These are phyloP conservation scores for Vachellia collinsii DNA, from an alignment of 306 rosid species.

Conservation along the genomic window DNA sequence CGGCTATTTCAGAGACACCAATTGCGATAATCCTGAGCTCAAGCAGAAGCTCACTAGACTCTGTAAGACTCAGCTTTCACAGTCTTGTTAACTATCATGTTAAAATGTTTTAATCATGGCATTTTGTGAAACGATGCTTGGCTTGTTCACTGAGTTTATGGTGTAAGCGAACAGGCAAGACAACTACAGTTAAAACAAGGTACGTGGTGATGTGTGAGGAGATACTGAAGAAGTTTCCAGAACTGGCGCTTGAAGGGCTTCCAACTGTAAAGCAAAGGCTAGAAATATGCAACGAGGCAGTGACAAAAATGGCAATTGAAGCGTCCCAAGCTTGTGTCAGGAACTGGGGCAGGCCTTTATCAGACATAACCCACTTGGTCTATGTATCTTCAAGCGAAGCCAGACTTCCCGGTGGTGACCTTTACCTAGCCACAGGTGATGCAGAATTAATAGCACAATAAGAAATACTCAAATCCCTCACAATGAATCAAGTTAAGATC, in stretches of 20 bases:
- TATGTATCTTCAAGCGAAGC: constrained; percentile 96
- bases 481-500: not conserved
- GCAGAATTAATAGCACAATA: not conserved
- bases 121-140: not conserved
- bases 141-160: constrained; percentile 29
- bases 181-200: constrained; percentile 91
- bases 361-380: constrained; percentile 82
- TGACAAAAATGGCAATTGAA: constrained; percentile 88
- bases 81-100: not conserved
- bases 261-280: constrained; percentile 79
- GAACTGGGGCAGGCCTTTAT: constrained; percentile 75
- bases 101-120: not conserved
- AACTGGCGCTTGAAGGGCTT: constrained; percentile 69
- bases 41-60: constrained; percentile 82
- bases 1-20: constrained; percentile 85
- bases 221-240: constrained; percentile 69
- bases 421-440: constrained; percentile 57
- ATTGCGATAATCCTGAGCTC: constrained; percentile 83
- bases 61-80: constrained; percentile 48
- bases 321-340: constrained; percentile 79
- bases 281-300: constrained; percentile 85
- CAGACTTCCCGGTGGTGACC: constrained; percentile 88
- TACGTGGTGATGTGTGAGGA: constrained; percentile 95
- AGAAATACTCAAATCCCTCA: not conserved
- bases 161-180: constrained; percentile 64